Base-by-base conservation (phyloP, 352 stramenopile species). In the Blastocystis sp. region DNA sequence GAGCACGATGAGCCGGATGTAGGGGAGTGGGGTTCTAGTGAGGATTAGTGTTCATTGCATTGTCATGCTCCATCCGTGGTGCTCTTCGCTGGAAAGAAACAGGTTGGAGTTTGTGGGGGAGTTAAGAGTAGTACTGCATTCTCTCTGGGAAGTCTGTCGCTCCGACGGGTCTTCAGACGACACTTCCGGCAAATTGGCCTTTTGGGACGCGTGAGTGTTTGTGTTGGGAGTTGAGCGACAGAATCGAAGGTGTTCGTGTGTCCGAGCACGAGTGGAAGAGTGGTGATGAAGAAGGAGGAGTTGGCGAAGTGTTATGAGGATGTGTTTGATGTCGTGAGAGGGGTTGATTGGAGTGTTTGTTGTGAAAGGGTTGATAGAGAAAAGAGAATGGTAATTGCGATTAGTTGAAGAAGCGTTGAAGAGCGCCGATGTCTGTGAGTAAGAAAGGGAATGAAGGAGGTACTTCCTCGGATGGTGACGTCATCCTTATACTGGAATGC, bases 251-350 rank as follows among this genome's bases (percentile, higher is more conserved):
- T 89, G n/a, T 89, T 67, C 66, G 79, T 89, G 41, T 89, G 79
- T 89, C 67, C 79, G 2, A 80, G 63, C 62, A 67, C 79, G 41
- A 89, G 79, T 89, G 79, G 79, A 26, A 45, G 63, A 12, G 79
- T 89, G 19, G 79, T 62, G 39, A 89, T 89, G 63, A 89, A 89
- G 51, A 89, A 89, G 33, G 79, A 89, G 39, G 60, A 74, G 29
- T 45, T 89, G 10, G 26, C 79, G 37, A 61, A 89, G 33, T 63
- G 29, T n/a, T 89, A 89, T 55, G 33, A 79, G 41, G 39, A 77
- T 26, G 79, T 51, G 0, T 89, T 89, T 77, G 24, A 61, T 16
- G 51, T 12, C 1, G 65, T 69, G 65, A 29, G 66, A 29, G 37
- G 31, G 2, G 19, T 29, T 9, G 16, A 35, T 35, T 45, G 2